phyloP scores from a whole-genome alignment of 805 yeast genomes.

The Debaryomyces castellii region DNA sequence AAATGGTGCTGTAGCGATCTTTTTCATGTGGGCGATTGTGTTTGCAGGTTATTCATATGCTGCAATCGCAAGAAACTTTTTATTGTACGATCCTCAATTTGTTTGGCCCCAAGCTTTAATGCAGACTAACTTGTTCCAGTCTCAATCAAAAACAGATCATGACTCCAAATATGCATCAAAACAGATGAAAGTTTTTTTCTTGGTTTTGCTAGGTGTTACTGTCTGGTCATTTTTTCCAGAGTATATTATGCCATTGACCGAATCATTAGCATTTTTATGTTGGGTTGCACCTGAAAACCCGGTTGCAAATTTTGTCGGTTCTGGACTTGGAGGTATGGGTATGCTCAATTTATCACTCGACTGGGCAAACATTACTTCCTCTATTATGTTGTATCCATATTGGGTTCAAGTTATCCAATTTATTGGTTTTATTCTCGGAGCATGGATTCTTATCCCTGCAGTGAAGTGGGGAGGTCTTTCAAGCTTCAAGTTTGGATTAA shows the following conservation, averaged over 20 bases:
- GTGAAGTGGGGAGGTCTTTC: constrained; percentile 44
- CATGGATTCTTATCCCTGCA: constrained; percentile 49
- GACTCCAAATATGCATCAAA: constrained; percentile 16
- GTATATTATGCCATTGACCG: constrained; percentile 46
- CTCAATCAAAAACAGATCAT: constrained; percentile 20
- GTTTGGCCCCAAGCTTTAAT: constrained; percentile 52
- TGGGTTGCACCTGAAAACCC: constrained; percentile 47
- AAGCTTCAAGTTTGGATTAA: constrained; percentile 37
- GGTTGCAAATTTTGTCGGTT: constrained; percentile 44
- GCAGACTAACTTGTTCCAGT: constrained; percentile 47
- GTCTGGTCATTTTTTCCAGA: constrained; percentile 53
- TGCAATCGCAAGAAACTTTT: constrained; percentile 46
- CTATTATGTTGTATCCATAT: constrained; percentile 50
- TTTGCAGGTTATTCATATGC: constrained; percentile 55
- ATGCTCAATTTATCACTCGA: constrained; percentile 48
- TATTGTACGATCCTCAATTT: constrained; percentile 49
- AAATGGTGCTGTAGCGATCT: constrained; percentile 35
- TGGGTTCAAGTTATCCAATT: constrained; percentile 53
- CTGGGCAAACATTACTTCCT: constrained; percentile 54
- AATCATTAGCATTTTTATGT: constrained; percentile 49
- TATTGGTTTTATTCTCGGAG: constrained; percentile 44
- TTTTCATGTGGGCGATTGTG: constrained; percentile 52
- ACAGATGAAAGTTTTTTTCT: constrained; percentile 39
- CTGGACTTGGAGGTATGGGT: constrained; percentile 56
- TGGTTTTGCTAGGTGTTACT: constrained; percentile 32